Evolutionary conservation across 805 yeast genomes (phyloP), one percentile per base, ranked within the genome.

Genomic region (Zygosaccharomyces bailii): DNA sequence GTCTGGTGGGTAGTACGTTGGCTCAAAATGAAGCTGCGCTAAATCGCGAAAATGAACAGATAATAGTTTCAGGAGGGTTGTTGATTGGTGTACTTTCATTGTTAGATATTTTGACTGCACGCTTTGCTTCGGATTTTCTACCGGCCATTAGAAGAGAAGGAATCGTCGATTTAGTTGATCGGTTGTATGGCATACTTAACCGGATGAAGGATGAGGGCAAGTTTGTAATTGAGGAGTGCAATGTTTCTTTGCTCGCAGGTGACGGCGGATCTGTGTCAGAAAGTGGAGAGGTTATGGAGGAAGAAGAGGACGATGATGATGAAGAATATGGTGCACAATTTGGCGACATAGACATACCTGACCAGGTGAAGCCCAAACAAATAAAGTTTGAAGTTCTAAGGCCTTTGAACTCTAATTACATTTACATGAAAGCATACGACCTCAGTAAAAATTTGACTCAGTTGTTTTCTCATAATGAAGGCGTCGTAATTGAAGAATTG

Each of bases 71-170:
- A 10, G 38, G 45, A 5, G 45, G 46, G 8, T 59, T 79, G 11
- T 63, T 82, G 2, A 64, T 75, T 32, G 80, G 80, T 4, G 71
- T 84, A 0, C 61, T 84, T 9, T 63, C 74, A 1, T 61, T 82
- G 10, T 67, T 79, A 1, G 66, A 70, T 6, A 48, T 61, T 2
- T 58, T 86, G 39, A 63, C 79, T 0, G 60, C 61, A 4, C 70
- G 72, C 34, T 65, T 73, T 13, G 73, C 82, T 0, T 65, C 63
- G 1, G 46, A 61, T 1, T 80, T 76, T 44, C 55, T 79, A 4
- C 54, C 60, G 0, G 71, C 69, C 6, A 77, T 87, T 49, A 83
- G 77, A 53, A 74, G 85, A 44, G 95, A 87, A 55, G 96, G 96
- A 0, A 51, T 61, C 17, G 48, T 52, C 23, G 60, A 58, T 20